Conservation (phyloP, 345 rosid genomes). For the Cochlearia excelsa region DNA sequence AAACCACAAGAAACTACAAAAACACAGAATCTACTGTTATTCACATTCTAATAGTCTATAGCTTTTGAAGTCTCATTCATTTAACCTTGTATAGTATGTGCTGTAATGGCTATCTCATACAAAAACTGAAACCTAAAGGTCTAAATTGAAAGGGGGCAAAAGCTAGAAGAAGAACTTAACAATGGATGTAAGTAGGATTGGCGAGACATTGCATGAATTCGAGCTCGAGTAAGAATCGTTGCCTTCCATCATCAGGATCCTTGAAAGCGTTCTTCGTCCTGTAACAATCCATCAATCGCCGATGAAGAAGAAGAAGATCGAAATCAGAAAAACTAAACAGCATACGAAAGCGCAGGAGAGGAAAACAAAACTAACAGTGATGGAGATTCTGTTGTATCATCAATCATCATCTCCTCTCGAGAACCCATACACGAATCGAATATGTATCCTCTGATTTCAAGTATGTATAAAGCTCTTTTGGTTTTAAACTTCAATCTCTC, state of each 20-base stretch:
- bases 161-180: slow-evolving; percentile 37
- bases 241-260: slow-evolving; percentile 91
- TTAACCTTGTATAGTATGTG: too few species aligned
- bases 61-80: too few species aligned
- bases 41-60: too few species aligned
- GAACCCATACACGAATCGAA: too few species aligned
- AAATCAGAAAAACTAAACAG: background rate
- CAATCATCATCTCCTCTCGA: background rate
- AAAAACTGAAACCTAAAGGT: too few species aligned
- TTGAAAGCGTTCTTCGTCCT: slow-evolving; percentile 61
- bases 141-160: background rate
- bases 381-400: slow-evolving; percentile 23
- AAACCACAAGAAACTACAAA: background rate
- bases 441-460: too few species aligned
- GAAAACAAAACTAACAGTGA: slow-evolving; percentile 22
- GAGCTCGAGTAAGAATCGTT: slow-evolving; percentile 79
- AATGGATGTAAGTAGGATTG: slow-evolving; percentile 94
- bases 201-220: slow-evolving; percentile 95
- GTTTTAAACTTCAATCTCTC: too few species aligned
- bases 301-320: background rate
- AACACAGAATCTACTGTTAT: too few species aligned
- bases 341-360: background rate
- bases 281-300: background rate
- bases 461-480: too few species aligned
- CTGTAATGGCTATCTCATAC: too few species aligned